Conservation (phyloP, 23 red algal species). For the Cyanidium caldarium region DNA sequence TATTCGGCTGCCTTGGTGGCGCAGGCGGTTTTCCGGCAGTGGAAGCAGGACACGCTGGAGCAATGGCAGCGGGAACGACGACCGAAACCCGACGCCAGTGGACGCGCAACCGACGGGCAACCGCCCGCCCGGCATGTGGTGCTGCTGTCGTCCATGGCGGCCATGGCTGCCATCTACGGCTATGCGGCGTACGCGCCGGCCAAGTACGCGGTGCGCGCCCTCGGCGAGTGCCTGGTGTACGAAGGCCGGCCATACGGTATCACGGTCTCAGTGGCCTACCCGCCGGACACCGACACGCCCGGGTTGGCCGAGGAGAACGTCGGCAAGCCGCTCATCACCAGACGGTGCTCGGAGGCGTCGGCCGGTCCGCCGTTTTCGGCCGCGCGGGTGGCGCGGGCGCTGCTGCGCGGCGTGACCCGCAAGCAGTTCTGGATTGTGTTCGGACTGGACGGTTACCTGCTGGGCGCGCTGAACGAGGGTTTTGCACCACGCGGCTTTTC, state of each 20-base stretch:
- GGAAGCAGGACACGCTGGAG: constrained; percentile 17
- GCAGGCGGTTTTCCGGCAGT: constrained; percentile 40
- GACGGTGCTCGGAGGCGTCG: constrained; percentile 24
- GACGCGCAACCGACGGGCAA: too few relatives aligned
- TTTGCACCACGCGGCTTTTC: constrained; percentile 19
- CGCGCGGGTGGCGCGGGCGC: constrained; percentile 33
- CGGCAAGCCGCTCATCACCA: constrained; percentile 52
- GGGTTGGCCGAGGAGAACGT: constrained; percentile 41
- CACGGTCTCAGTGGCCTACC: constrained; percentile 45
- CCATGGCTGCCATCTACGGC: constrained; percentile 48
- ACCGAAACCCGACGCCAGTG: background rate
- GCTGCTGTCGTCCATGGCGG: constrained; percentile 59
- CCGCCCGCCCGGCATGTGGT: constrained; percentile 71
- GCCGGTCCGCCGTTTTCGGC: constrained; percentile 35
- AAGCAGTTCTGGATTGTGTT: constrained; percentile 27
- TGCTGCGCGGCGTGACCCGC: constrained; percentile 25
- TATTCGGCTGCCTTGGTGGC: constrained; percentile 39
- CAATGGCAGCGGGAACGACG: background rate
- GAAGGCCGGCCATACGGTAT: constrained; percentile 62
- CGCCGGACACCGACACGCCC: constrained; percentile 82
- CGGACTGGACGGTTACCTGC: constrained; percentile 50
- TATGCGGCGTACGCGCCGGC: constrained; percentile 49
- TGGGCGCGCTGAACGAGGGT: constrained; percentile 44
- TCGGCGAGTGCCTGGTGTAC: constrained; percentile 59
- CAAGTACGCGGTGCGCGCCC: constrained; percentile 73